Evolutionary conservation across 495 filamentous ascomycete species (phyloP).

Genomic region (Umbilicaria muhlenbergii): DNA sequence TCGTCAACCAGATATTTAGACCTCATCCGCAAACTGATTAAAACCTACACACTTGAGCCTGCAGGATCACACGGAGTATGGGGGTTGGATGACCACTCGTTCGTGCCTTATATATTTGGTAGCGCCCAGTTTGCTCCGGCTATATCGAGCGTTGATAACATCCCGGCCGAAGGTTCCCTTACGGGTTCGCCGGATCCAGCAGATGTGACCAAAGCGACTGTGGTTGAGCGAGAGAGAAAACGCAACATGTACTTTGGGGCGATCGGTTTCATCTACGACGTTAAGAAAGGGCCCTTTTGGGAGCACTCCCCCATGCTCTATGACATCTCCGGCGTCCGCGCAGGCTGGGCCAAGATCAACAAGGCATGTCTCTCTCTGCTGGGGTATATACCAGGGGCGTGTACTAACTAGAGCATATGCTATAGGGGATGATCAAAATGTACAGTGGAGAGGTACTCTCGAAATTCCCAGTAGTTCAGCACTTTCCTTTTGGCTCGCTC

Average conservation of each 20-base stretch:
- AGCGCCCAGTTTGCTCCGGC: constrained; percentile 71
- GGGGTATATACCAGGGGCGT: background rate
- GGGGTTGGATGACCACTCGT: constrained; percentile 97
- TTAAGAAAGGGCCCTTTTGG: constrained; percentile 96
- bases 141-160: constrained; percentile 40
- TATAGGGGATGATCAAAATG: constrained; percentile 58
- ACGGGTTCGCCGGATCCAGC: constrained; percentile 52
- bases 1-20: constrained; percentile 43
- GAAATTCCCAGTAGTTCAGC: constrained; percentile 57
- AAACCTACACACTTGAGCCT: constrained; percentile 86
- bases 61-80: constrained; percentile 92
- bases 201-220: constrained; percentile 45
- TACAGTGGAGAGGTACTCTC: constrained; percentile 53
- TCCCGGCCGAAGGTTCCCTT: constrained; percentile 62
- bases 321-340: constrained; percentile 78
- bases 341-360: constrained; percentile 97
- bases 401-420: constrained; percentile 9
- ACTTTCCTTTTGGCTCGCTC: constrained; percentile 61
- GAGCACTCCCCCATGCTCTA: constrained; percentile 92
- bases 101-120: constrained; percentile 89
- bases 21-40: constrained; percentile 69
- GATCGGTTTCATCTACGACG: constrained; percentile 96
- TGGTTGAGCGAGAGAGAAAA: constrained; percentile 52
- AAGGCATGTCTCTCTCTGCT: constrained; percentile 38
- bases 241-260: constrained; percentile 93